Base-by-base conservation (phyloP, 805 yeast genomes). In the Scheffersomyces amazonensis region DNA sequence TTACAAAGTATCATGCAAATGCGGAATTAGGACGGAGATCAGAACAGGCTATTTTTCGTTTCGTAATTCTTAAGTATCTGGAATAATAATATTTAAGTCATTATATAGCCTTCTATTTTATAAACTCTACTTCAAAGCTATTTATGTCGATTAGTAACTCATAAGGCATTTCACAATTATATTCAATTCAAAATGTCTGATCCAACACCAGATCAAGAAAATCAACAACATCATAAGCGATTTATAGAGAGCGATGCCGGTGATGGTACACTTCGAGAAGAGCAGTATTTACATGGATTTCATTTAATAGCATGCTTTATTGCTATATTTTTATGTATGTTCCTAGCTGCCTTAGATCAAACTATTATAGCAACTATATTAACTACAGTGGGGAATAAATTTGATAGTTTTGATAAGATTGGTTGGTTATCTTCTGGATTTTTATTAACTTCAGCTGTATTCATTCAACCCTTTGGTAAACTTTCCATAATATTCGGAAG, bases 191-290 rank as follows among this genome's bases (percentile, higher is more conserved):
- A 7, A 20, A 20, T 20, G 22, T 20, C 22, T 7, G 22, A 20
- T 20, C 22, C 22, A 7, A 6, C 6, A 20, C 22, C 22, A 7
- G 22, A 20, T 20, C 6, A 20, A 20, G 22, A 20, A 20, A 20
- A 20, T 20, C 22, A 20, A 20, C 9, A 7, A 6, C 22, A 20
- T 7, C 17, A 5, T 3, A 27, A 27, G 11, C 16, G 30, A 21
- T 66, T 56, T 40, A 42, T 50, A 21, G 74, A 70, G 42, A 50
- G 63, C 35, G 72, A 67, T 44, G 69, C 69, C 16, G 69, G 71
- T 22, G 70, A 65, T 40, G 70, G 69, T 10, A 61, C 68, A 5
- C 49, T 40, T 31, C 52, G 66, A 43, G 61, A 60, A 39, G 69
- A 65, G 18, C 64, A 62, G 39, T 58, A 60, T 36, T 47, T 65